Evolutionary conservation across 495 filamentous ascomycete species (phyloP), one percentile per base, ranked within the genome.

Genomic region (Glonium stellatum): DNA sequence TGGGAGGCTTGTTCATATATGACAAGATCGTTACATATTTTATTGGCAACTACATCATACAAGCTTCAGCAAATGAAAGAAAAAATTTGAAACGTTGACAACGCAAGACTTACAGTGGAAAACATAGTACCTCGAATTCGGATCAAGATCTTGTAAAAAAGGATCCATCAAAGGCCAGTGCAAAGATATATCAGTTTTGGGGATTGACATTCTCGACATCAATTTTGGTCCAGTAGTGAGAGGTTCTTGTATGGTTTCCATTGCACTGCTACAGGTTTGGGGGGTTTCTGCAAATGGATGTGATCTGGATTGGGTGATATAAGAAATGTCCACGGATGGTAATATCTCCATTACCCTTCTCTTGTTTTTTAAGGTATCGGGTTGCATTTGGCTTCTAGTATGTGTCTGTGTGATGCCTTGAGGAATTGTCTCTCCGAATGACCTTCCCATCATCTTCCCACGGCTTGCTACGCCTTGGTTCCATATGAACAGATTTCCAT

Each of bases 381-480:
- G n/a, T n/a, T n/a, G n/a, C n/a, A n/a, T n/a, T n/a, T n/a, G n/a
- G n/a, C n/a, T n/a, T n/a, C n/a, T n/a, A n/a, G n/a, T n/a, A 19
- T 3, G 23, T 52, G 60, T 47, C 5, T 55, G 53, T 66, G 63
- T 49, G 15, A 50, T 61, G 34, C 37, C 22, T 41, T 44, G 36
- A 25, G 15, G 18, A 6, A 6, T 8, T 46, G 10, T 37, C 18
- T 61, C 64, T 25, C 59, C 53, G 57, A 68, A 75, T 34, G 71
- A 71, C 56, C 70, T 75, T 22, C 73, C 73, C 73, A 75, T 75
- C 73, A 75, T 73, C 63, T 75, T 75, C 21, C 73, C 73, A n/a
- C 73, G 59, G 47, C 70, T 71, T 18, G 73, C 73, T 23, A 74
- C 69, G 22, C 73, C 73, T 34, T 68, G 67, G 48, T 72, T 71